Conservation (phyloP, 1,139 yeast species). For the Kodamaea derodonti region DNA sequence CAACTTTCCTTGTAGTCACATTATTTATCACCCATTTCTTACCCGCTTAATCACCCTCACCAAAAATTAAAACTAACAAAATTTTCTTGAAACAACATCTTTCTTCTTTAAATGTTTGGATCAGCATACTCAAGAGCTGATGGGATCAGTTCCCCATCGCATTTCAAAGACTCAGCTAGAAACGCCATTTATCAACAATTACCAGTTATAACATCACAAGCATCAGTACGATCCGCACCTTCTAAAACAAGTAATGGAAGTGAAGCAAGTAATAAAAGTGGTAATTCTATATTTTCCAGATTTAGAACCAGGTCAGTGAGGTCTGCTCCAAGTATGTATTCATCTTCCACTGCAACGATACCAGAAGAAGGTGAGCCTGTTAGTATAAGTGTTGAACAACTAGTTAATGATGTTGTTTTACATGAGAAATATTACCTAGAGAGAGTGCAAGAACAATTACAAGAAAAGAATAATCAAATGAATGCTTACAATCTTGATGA, state of each 20-base stretch:
- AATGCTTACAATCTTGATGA: constrained; percentile 14
- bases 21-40: too few species aligned
- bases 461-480: background rate
- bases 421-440: constrained; percentile 35
- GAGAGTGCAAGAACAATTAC: background rate
- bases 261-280: constrained; percentile 4
- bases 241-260: constrained; percentile 14
- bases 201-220: constrained; percentile 26
- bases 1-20: too few species aligned
- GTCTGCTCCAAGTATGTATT: constrained; percentile 43
- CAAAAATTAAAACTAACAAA: too few species aligned
- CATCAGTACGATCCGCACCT: constrained; percentile 34
- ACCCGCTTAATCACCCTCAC: too few species aligned
- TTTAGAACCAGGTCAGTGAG: constrained; percentile 34
- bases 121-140: constrained; percentile 33
- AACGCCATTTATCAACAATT: constrained; percentile 45
- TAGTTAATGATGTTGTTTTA: constrained; percentile 40
- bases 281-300: constrained; percentile 27
- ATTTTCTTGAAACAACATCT: too few species aligned
- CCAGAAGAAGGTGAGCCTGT: constrained; percentile 47
- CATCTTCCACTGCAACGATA: constrained; percentile 43
- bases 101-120: too few species aligned
- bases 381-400: constrained; percentile 42
- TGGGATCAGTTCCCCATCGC: constrained; percentile 27
- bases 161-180: constrained; percentile 44